Percentiles rank a stretch among this genome's conserved stretches.
Evolutionary conservation across 1,284 basidiomycete species (phyloP).

Genomic region (Cutaneotrichosporon cavernicola): DNA sequence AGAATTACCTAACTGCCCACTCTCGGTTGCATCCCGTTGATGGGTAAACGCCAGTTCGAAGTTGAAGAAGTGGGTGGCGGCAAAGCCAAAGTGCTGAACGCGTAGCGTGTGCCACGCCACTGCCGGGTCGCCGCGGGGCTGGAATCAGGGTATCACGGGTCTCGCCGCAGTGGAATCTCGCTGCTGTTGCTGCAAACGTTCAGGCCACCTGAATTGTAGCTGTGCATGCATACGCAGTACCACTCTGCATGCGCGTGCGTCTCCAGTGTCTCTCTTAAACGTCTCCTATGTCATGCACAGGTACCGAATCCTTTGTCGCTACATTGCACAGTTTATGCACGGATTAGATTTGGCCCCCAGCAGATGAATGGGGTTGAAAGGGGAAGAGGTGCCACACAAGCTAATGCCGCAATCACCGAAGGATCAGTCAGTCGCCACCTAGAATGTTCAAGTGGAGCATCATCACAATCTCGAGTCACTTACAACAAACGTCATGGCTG

Average conservation of each 20-base stretch:
- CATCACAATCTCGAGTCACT: slow-evolving; percentile 2
- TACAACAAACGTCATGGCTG: slow-evolving; percentile 42
- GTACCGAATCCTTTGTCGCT: not conserved
- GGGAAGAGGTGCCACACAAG: slow-evolving; percentile 1
- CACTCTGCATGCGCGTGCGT: not conserved
- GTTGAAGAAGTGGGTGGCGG: not conserved
- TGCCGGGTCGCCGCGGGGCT: not conserved
- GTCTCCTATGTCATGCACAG: not conserved
- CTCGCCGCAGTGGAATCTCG: too few relatives aligned
- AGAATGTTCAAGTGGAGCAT: slow-evolving; percentile 13
- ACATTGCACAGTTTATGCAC: not conserved
- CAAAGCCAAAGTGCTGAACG: not conserved
- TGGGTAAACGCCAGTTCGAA: not conserved
- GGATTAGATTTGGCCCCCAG: not conserved
- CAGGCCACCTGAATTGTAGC: not conserved
- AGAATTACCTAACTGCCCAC: not conserved
- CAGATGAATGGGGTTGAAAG: not conserved
- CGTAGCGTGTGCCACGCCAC: not conserved
- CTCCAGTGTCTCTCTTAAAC: not conserved
- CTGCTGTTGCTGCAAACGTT: too few relatives aligned
- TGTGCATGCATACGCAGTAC: not conserved
- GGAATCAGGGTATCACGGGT: not conserved
- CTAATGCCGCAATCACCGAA: slow-evolving; percentile 3
- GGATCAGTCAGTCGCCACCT: slow-evolving; percentile 18
- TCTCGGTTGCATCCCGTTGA: not conserved